Percentiles rank a stretch among this genome's conserved stretches.
These are phyloP conservation scores for Miscanthus sacchariflorus DNA, from an alignment of 202 grass and related monocot species.

Conservation along the genomic window DNA sequence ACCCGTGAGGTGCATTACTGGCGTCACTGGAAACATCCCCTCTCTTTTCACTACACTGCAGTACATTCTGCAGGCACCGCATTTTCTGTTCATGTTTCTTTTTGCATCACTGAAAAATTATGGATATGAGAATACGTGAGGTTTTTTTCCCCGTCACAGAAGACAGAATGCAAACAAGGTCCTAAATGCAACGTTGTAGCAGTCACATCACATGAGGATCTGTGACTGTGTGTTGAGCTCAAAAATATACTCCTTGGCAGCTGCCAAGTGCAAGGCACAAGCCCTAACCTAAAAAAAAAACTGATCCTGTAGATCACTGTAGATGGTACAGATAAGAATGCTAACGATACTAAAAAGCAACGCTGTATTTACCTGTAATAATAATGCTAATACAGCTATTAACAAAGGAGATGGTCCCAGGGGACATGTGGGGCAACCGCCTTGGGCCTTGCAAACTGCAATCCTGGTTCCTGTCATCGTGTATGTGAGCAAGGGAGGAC, in stretches of 20 bases:
- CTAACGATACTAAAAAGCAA: slow-evolving; percentile 28
- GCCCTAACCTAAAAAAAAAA: background rate
- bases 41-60: background rate
- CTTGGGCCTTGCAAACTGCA: slow-evolving; percentile 48
- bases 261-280: slow-evolving; percentile 36
- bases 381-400: background rate
- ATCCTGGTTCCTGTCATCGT: slow-evolving; percentile 15
- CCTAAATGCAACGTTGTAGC: background rate
- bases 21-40: slow-evolving; percentile 31
- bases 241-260: background rate
- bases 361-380: slow-evolving; percentile 28
- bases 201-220: background rate
- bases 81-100: background rate
- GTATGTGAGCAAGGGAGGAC: too few species aligned
- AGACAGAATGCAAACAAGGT: background rate
- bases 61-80: slow-evolving; percentile 18
- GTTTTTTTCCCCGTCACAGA: background rate
- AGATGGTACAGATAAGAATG: slow-evolving; percentile 28
- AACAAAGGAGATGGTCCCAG: slow-evolving; percentile 43
- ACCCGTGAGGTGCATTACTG: slow-evolving; percentile 57
- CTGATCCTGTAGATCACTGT: background rate
- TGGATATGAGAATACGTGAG: background rate
- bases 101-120: background rate
- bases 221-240: slow-evolving; percentile 1
- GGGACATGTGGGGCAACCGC: slow-evolving; percentile 47